Evolutionary conservation across 345 rosid genomes (phyloP).

Genomic region (Jatropha curcas): DNA sequence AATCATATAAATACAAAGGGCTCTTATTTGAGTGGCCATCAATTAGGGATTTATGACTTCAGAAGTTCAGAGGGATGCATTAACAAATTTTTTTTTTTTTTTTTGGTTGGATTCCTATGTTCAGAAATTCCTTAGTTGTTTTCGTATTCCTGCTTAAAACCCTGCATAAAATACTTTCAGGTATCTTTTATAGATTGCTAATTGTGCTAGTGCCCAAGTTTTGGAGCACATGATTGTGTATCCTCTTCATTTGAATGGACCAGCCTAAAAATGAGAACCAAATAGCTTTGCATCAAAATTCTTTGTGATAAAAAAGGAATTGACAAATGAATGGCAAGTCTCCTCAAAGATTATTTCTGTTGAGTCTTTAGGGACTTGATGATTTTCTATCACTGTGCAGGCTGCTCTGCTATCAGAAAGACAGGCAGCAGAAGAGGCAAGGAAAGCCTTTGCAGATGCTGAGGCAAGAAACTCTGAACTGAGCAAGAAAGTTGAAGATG

Average conservation of each 20-base stretch:
- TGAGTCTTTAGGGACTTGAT: conserved; percentile 15
- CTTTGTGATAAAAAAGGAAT: background rate
- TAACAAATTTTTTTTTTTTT: background rate
- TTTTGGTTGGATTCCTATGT: background rate
- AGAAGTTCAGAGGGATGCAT: background rate
- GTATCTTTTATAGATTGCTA: background rate
- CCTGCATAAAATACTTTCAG: background rate
- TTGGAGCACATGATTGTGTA: background rate
- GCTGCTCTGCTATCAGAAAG: conserved; percentile 68
- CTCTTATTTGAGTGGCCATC: background rate
- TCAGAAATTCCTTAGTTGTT: background rate
- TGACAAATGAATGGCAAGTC: background rate
- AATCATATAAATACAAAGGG: background rate
- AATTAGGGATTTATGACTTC: background rate
- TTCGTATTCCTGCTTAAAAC: background rate
- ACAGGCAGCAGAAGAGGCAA: conserved; percentile 59
- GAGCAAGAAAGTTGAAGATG: conserved; percentile 71
- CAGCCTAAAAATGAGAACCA: background rate
- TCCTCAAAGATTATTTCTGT: background rate
- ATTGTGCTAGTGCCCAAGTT: background rate
- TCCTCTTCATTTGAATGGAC: background rate
- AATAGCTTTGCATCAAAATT: background rate
- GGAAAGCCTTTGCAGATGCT: conserved; percentile 54
- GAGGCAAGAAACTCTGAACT: conserved; percentile 73
- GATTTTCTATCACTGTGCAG: conserved; percentile 37